phyloP scores from a whole-genome alignment of 345 rosid species.

The Aurinia saxatilis region DNA sequence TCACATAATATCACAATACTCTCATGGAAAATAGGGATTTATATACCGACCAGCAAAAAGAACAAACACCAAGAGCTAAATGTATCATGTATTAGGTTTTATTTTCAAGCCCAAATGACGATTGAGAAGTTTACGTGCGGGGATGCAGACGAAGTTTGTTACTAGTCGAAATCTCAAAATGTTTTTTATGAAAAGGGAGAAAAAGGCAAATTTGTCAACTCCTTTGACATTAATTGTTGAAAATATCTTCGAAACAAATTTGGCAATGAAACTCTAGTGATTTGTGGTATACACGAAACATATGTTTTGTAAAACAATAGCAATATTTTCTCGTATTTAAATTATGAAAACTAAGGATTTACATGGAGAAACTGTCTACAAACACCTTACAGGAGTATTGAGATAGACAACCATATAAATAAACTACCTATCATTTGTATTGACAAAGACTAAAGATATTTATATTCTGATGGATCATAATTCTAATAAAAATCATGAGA shows the following conservation, averaged over 20 bases:
- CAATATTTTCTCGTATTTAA: too few species aligned
- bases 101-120: slow-evolving; percentile 22
- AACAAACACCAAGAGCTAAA: slow-evolving; percentile 21
- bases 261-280: background rate
- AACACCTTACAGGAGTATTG: too few species aligned
- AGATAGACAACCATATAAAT: background rate
- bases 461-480: background rate
- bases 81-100: slow-evolving; percentile 26
- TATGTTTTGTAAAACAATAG: background rate
- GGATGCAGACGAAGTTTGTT: slow-evolving; percentile 16
- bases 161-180: slow-evolving; percentile 12
- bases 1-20: background rate
- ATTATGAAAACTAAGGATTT: too few species aligned
- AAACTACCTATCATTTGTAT: background rate
- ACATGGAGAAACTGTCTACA: too few species aligned
- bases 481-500: background rate
- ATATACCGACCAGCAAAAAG: slow-evolving; percentile 1
- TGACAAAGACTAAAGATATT: slow-evolving; percentile 12
- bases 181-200: background rate
- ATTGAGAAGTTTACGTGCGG: slow-evolving; percentile 12
- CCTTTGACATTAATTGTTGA: background rate
- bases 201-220: slow-evolving; percentile 3
- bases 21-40: slow-evolving; percentile 9
- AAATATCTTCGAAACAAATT: background rate
- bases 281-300: background rate